Conservation (phyloP, 306 rosid species). For the Quercus glauca region DNA sequence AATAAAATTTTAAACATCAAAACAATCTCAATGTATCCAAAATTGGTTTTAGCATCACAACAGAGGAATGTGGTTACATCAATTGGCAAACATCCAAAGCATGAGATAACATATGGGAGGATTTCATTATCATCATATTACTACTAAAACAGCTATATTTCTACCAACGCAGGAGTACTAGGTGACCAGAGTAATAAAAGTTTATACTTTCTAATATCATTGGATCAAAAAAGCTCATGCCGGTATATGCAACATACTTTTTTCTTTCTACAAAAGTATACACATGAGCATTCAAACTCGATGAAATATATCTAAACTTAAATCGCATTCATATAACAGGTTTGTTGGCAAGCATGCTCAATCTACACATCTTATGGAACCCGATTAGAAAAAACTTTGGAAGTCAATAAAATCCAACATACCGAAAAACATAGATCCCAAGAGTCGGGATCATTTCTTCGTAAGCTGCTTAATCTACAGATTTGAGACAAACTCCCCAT, state of each 20-base stretch:
- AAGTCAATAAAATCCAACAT: background rate
- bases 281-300: background rate
- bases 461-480: background rate
- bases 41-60: background rate
- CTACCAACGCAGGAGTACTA: background rate
- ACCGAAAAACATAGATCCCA: background rate
- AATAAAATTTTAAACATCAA: constrained; percentile 4
- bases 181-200: too few relatives aligned
- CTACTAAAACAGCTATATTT: background rate
- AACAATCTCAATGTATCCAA: background rate
- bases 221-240: background rate
- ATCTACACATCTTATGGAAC: background rate
- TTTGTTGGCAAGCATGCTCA: background rate
- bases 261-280: background rate
- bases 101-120: background rate
- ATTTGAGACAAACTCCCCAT: background rate
- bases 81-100: background rate
- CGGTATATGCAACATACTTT: background rate
- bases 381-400: background rate
- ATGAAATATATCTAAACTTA: background rate
- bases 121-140: background rate
- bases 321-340: background rate
- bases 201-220: background rate
- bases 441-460: background rate
- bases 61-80: background rate